Base-by-base conservation (phyloP, 2,329 filamentous ascomycete genomes). In the Epichloe sylvatica region DNA sequence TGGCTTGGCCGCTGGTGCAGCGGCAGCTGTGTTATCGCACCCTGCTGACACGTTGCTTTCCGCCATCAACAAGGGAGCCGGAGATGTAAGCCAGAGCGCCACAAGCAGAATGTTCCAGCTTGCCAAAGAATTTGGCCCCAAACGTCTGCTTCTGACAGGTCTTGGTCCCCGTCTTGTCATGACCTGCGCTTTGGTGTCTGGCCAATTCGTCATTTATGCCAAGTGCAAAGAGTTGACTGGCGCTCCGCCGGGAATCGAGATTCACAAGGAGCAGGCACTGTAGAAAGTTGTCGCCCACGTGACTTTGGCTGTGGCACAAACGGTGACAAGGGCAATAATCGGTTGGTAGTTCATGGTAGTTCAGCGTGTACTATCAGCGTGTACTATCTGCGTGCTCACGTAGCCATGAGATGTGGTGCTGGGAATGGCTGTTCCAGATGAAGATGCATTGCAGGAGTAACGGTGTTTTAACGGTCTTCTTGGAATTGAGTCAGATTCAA, bases 1-100 rank as follows among this genome's bases (percentile, higher is more conserved):
- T 58, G 89, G 89, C 74, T 74, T 94, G 59, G 78, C 90, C 51
- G 89, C 89, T 49, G 89, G 89, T 77, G 86, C 91, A 61, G 89
- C 87, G 48, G 88, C 89, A 38, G 89, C 89, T 54, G 75, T 94
- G 51, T 78, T 95, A 62, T 94, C 88, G 37, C 89, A 95, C 67
- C 89, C 89, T 38, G 89, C 89, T 54, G 89, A 95, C 54, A 77
- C 74, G 13, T 63, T 77, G 52, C 64, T 76, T 23, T 76, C 73
- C 1, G 74, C 74, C 48, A 76, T 76, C 56, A 77, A 77, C 63
- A 76, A 76, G 62, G 73, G 73, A 49, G 71, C 71, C 0, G 74
- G 74, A 1, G 71, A 75, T 56, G 63, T 62, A 15, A 65, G 60
- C 3, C 73, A 76, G 60, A 61, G 71, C 42, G 67, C 69, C 17